These are phyloP conservation scores for Penicillium lividum DNA, from an alignment of 495 filamentous ascomycete species.

Conservation along the genomic window DNA sequence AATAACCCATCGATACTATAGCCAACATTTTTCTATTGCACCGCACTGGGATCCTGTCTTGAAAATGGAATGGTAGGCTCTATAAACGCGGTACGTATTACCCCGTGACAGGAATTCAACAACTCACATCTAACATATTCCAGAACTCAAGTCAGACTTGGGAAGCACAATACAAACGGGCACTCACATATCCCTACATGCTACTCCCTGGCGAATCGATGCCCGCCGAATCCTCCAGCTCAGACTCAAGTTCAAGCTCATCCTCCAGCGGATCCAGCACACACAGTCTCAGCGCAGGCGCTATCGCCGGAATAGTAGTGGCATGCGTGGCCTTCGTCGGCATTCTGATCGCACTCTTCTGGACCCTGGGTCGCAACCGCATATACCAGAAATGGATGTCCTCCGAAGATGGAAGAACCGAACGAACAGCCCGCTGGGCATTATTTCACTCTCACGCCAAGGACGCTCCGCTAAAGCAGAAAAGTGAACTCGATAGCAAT, in stretches of 20 bases:
- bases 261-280: slow-evolving; percentile 3
- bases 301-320: slow-evolving; percentile 42
- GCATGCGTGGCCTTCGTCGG: slow-evolving; percentile 33
- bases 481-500: slow-evolving; percentile 22
- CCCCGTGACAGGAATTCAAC: neutral
- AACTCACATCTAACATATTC: neutral
- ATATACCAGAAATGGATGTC: slow-evolving; percentile 41
- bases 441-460: slow-evolving; percentile 17
- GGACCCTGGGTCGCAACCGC: slow-evolving; percentile 41
- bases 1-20: slow-evolving; percentile 10
- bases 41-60: slow-evolving; percentile 40
- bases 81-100: slow-evolving; percentile 38
- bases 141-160: slow-evolving; percentile 38
- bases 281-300: slow-evolving; percentile 32
- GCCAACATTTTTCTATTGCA: slow-evolving; percentile 46
- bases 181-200: slow-evolving; percentile 38
- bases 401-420: slow-evolving; percentile 32
- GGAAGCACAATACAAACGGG: slow-evolving; percentile 35
- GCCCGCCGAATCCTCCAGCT: slow-evolving; percentile 36
- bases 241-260: slow-evolving; percentile 11
- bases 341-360: slow-evolving; percentile 39
- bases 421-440: slow-evolving; percentile 37
- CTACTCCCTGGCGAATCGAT: slow-evolving; percentile 38
- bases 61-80: slow-evolving; percentile 46
- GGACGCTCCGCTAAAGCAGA: slow-evolving; percentile 1